These are phyloP conservation scores for Gloeopeniophorella convolvens DNA, from an alignment of 768 basidiomycete species.

Conservation along the genomic window DNA sequence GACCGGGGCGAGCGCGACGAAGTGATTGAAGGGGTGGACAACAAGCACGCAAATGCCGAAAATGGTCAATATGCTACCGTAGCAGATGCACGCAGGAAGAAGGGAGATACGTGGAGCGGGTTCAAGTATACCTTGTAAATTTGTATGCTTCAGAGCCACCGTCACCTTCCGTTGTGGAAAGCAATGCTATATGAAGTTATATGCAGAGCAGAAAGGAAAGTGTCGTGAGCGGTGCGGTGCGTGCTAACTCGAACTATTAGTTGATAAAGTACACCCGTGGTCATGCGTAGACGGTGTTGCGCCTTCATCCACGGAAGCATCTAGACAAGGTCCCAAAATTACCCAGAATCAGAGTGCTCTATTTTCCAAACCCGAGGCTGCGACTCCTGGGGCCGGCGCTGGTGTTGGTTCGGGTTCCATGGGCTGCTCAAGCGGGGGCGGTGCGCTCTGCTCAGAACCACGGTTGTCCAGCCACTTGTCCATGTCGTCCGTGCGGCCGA, in stretches of 20 bases:
- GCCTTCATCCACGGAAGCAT: conserved; percentile 2
- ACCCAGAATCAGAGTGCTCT: conserved; percentile 13
- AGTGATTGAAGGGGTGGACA: conserved; percentile 45
- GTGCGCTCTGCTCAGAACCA: conserved; percentile 51
- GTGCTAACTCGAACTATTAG: not conserved
- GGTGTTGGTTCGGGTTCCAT: conserved; percentile 29
- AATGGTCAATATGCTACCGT: conserved; percentile 30
- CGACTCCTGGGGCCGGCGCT: conserved; percentile 43
- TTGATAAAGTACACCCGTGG: conserved; percentile 5
- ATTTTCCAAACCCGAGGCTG: conserved; percentile 37
- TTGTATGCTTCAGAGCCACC: no score
- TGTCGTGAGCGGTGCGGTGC: conserved; percentile 9
- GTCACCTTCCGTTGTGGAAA: not conserved
- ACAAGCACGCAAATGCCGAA: conserved; percentile 31
- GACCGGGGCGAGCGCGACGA: conserved; percentile 67
- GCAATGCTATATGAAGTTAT: not conserved
- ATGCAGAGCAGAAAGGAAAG: not conserved
- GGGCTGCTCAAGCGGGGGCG: conserved; percentile 49
- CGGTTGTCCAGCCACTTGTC: conserved; percentile 92
- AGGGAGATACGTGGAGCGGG: conserved; percentile 74
- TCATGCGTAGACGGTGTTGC: not conserved
- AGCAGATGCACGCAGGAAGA: conserved; percentile 52
- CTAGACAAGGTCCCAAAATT: not conserved
- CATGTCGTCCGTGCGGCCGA: conserved; percentile 82
- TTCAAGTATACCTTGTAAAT: conserved; percentile 58